Base-by-base conservation (phyloP, 345 rosid species). In the Populus euphratica region DNA sequence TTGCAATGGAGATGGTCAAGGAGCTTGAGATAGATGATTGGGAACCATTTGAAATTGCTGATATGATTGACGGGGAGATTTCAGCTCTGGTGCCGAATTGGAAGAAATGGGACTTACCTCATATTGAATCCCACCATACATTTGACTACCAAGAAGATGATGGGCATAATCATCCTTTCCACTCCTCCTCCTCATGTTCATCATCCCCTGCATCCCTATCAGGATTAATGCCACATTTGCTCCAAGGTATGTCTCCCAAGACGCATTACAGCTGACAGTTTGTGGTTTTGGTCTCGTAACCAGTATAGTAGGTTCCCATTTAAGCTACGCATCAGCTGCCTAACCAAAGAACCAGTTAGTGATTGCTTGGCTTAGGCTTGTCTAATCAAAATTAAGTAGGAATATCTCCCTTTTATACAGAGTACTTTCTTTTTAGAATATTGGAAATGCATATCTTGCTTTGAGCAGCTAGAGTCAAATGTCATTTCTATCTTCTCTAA, bases 1-100 rank as follows among this genome's bases (percentile, higher is more conserved):
- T 92, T 81, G 93, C 97, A 64, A 80, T 25, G 77, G 94, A 92
- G 84, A 92, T 92, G 97, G 97, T 92, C 52, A 89, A 83, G 83
- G 97, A 92, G 81, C 87, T 92, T 33, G 91, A 90, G 62, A 85
- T 92, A 66, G 72, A 80, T 31, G 93, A 89, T 54, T 89, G 97
- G 94, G 92, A 90, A 71, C 92, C 94, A 33, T 44, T 68, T 64
- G 88, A 92, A 76, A 90, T 90, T 85, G 93, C 93, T 66, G 85
- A 81, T 81, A 90, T 89, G 94, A 90, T 92, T 62, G 84, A 89
- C 69, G 88, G 83, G 68, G 94, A 85, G 80, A 89, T 90, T 76
- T 86, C 90, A 35, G 85, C 88, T 61, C 75, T 92, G 56, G 83
- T 86, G 18, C 89, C 92, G 50, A 54, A 77, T 23, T 84, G 92